Percentiles rank a stretch among this genome's conserved stretches.
Evolutionary conservation across 805 yeast species (phyloP).

Genomic region (Yamadazyma tumulicola): DNA sequence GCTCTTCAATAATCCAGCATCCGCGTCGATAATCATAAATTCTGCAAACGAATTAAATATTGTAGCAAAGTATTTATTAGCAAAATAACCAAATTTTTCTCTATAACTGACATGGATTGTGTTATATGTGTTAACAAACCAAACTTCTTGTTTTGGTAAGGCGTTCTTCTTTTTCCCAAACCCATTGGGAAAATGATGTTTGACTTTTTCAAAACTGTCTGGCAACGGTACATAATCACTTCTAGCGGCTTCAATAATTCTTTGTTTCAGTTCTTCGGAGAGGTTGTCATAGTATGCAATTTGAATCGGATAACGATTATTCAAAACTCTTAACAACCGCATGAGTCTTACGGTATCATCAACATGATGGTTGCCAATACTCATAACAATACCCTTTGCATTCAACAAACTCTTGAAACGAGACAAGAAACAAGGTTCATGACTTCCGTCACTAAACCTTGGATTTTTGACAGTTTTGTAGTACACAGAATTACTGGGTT

Average conservation of each 20-base stretch:
- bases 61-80: slow-evolving; percentile 46
- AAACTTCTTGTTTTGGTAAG: slow-evolving; percentile 26
- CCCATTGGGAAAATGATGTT: slow-evolving; percentile 13
- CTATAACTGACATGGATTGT: slow-evolving; percentile 17
- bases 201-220: slow-evolving; percentile 17
- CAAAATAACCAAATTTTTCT: slow-evolving; percentile 38
- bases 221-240: slow-evolving; percentile 19
- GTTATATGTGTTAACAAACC: slow-evolving; percentile 26
- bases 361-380: slow-evolving; percentile 25
- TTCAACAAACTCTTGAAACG: slow-evolving; percentile 14
- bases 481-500: slow-evolving; percentile 9
- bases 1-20: slow-evolving; percentile 42
- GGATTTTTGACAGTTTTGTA: slow-evolving; percentile 2
- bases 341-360: slow-evolving; percentile 21
- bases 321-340: slow-evolving; percentile 24
- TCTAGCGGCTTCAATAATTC: slow-evolving; percentile 19
- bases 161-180: slow-evolving; percentile 4
- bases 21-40: slow-evolving; percentile 53
- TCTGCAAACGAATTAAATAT: slow-evolving; percentile 49
- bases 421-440: slow-evolving; percentile 15
- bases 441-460: slow-evolving; percentile 1
- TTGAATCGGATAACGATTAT: slow-evolving; percentile 31
- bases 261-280: slow-evolving; percentile 19
- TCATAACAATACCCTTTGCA: slow-evolving; percentile 33
- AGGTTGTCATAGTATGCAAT: slow-evolving; percentile 25